A percentile compares a stretch with the other conserved stretches of the same genome.
phyloP scores from a whole-genome alignment of 2,329 filamentous ascomycete species.

The Botrytis elliptica region DNA sequence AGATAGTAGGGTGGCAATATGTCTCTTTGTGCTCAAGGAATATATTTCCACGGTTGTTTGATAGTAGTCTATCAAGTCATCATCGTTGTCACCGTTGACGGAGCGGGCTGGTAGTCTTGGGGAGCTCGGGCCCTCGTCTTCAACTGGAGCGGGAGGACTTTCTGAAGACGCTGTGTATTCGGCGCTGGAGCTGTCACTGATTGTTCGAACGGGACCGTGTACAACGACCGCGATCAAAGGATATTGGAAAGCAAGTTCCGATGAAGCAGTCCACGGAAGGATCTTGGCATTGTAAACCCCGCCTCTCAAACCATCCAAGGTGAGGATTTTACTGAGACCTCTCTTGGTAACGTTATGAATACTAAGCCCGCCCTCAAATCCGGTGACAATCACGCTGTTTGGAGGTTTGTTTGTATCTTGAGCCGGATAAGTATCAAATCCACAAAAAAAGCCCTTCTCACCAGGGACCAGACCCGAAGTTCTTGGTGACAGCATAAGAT shows the following conservation, averaged over 20 bases:
- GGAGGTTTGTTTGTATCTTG: slow-evolving; percentile 36
- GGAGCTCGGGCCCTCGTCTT: slow-evolving; percentile 36
- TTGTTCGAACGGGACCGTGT: slow-evolving; percentile 66
- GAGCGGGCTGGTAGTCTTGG: slow-evolving; percentile 42
- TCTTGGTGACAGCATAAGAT: slow-evolving; percentile 53
- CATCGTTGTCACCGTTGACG: slow-evolving; percentile 36
- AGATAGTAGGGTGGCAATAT: slow-evolving; percentile 71
- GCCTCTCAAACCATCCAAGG: slow-evolving; percentile 74
- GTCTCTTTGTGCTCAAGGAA: slow-evolving; percentile 72
- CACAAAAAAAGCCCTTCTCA: slow-evolving; percentile 73
- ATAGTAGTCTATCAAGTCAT: slow-evolving; percentile 56
- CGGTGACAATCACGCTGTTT: slow-evolving; percentile 70
- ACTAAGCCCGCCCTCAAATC: slow-evolving; percentile 77
- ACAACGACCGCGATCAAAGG: slow-evolving; percentile 78
- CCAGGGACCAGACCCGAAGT: slow-evolving; percentile 59
- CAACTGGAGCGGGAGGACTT: slow-evolving; percentile 25
- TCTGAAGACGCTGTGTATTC: slow-evolving; percentile 30
- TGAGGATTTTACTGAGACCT: slow-evolving; percentile 66
- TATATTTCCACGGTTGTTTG: slow-evolving; percentile 90
- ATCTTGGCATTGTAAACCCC: slow-evolving; percentile 81
- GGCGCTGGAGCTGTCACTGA: slow-evolving; percentile 29
- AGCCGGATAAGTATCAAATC: slow-evolving; percentile 69
- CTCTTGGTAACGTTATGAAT: slow-evolving; percentile 72
- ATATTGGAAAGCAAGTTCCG: slow-evolving; percentile 55
- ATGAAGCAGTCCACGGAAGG: slow-evolving; percentile 63